These are phyloP conservation scores for Hanseniaspora valbyensis DNA, from an alignment of 805 yeast genomes.

Conservation along the genomic window DNA sequence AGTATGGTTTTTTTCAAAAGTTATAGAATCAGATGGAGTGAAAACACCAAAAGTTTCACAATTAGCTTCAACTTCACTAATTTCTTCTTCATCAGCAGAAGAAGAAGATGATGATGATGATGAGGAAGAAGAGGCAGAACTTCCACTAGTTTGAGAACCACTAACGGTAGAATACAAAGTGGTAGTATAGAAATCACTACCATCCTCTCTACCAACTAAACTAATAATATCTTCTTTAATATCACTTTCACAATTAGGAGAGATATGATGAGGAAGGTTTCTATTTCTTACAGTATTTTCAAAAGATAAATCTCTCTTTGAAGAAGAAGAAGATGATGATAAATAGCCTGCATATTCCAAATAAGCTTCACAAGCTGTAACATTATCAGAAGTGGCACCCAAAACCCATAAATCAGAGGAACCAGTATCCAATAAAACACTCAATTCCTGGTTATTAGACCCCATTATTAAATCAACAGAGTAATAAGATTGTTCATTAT, in stretches of 20 bases:
- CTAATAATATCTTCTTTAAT: neutral
- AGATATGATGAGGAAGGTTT: neutral
- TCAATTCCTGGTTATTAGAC: slow-evolving; percentile 38
- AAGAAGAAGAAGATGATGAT: neutral
- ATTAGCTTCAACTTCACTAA: slow-evolving; percentile 13
- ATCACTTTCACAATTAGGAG: neutral
- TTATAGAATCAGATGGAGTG: slow-evolving; percentile 19
- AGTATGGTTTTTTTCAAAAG: slow-evolving; percentile 19
- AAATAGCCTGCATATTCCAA: slow-evolving; percentile 3
- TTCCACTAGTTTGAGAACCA: neutral
- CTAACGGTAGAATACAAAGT: neutral
- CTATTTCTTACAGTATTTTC: neutral
- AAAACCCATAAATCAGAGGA: slow-evolving; percentile 59
- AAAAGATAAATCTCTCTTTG: neutral
- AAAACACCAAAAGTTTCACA: slow-evolving; percentile 26
- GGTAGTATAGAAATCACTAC: neutral
- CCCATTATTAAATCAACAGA: slow-evolving; percentile 38
- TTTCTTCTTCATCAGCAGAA: neutral
- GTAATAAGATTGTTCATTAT: slow-evolving; percentile 33
- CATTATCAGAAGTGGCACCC: slow-evolving; percentile 27
- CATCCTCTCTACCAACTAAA: neutral
- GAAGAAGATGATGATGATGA: neutral
- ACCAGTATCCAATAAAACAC: slow-evolving; percentile 52
- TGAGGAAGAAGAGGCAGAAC: neutral
- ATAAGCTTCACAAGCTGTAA: slow-evolving; percentile 15